Conservation (phyloP, 176 grass and related monocot species). For the Juncus effusus region DNA sequence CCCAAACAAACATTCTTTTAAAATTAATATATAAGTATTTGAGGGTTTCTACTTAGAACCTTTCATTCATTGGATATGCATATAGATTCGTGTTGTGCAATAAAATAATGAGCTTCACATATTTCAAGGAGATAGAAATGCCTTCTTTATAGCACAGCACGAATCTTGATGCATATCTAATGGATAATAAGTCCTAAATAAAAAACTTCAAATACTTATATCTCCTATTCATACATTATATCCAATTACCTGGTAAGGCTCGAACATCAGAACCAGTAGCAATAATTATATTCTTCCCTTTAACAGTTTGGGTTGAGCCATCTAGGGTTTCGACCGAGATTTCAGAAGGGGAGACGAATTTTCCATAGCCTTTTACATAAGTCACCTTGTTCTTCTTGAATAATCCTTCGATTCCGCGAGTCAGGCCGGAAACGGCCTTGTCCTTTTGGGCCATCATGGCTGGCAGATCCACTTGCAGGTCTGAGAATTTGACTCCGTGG, state of each 20-base stretch:
- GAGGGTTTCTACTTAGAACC: too few species aligned
- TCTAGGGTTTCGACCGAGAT: conserved; percentile 85
- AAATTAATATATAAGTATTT: too few species aligned
- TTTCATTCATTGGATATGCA: too few species aligned
- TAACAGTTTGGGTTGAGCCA: conserved; percentile 71
- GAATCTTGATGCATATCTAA: too few species aligned
- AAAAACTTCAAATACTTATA: too few species aligned
- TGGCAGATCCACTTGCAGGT: conserved; percentile 77
- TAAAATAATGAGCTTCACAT: too few species aligned
- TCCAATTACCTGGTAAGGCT: conserved; percentile 42
- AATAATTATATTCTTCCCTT: conserved; percentile 85
- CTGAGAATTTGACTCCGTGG: conserved; percentile 78
- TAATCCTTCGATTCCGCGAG: conserved; percentile 89
- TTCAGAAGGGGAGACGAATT: conserved; percentile 77
- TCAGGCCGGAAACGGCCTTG: conserved; percentile 83
- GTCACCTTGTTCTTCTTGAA: conserved; percentile 98
- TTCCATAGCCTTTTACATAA: conserved; percentile 91
- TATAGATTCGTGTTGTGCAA: too few species aligned
- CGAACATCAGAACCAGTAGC: conserved; percentile 96
- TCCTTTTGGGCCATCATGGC: conserved; percentile 99
- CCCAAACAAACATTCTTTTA: too few species aligned
- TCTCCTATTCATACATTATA: too few species aligned
- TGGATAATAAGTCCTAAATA: too few species aligned
- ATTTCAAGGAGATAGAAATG: too few species aligned
- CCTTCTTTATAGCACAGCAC: too few species aligned